Evolutionary conservation across 768 basidiomycete genomes (phyloP).

Genomic region (Amanita subjunquillea): DNA sequence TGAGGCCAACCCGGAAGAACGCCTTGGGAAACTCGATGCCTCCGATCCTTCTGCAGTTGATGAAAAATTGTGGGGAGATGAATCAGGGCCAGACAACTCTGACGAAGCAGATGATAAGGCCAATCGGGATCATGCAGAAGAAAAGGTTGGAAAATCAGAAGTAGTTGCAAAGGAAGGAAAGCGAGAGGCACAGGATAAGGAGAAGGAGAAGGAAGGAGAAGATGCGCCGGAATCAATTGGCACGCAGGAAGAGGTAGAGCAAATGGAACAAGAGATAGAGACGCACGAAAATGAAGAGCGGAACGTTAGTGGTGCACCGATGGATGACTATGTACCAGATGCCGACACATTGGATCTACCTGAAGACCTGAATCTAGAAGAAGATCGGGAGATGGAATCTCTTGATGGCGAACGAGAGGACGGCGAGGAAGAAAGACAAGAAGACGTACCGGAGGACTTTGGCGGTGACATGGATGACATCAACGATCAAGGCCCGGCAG

Average conservation of each 20-base stretch:
- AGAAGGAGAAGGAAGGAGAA: constrained; percentile 17
- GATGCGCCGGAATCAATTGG: constrained; percentile 7
- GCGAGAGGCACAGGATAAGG: constrained; percentile 19
- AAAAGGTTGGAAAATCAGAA: constrained; percentile 45
- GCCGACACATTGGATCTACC: constrained; percentile 83
- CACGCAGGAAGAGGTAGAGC: constrained; percentile 11
- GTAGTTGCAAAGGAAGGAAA: constrained; percentile 72
- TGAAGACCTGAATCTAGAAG: constrained; percentile 67
- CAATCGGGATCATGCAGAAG: constrained; percentile 49
- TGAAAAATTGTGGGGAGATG: constrained; percentile 96
- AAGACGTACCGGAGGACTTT: constrained; percentile 22
- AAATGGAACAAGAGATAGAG: constrained; percentile 14
- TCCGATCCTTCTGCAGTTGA: constrained; percentile 79
- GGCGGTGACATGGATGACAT: constrained; percentile 23
- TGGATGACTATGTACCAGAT: constrained; percentile 72
- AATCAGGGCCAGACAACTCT: constrained; percentile 45
- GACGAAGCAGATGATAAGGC: constrained; percentile 44
- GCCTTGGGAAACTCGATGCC: constrained; percentile 72
- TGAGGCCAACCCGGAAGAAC: constrained; percentile 70
- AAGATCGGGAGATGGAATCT: constrained; percentile 24
- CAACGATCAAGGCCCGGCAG: constrained; percentile 19
- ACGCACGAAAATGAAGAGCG: constrained; percentile 29
- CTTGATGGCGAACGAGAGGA: constrained; percentile 9
- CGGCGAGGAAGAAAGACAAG: constrained; percentile 21
- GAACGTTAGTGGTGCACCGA: constrained; percentile 47